Percentiles rank a stretch among this genome's conserved stretches.
Conservation (phyloP, 129 eudicot species). For the Flaveria bidentis region DNA sequence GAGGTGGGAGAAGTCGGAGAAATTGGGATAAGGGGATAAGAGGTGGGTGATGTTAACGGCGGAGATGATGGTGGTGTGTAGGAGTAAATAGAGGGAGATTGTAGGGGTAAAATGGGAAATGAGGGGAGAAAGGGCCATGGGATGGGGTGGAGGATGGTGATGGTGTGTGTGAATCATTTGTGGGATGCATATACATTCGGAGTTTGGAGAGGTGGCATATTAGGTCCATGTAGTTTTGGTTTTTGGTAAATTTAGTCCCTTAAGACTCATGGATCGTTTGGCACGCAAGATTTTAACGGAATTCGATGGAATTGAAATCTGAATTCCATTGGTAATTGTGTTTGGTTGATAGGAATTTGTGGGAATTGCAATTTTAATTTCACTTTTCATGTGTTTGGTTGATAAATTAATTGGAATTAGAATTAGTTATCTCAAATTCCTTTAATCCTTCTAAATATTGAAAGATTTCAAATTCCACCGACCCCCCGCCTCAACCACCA, state of each 20-base stretch:
- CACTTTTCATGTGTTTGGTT: too few species aligned
- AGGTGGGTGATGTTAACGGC: constrained; percentile 64
- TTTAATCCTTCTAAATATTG: too few species aligned
- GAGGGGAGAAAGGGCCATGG: constrained; percentile 40
- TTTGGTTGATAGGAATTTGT: too few species aligned
- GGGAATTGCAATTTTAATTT: too few species aligned
- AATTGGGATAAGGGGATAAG: constrained; percentile 65
- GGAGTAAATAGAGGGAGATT: constrained; percentile 34
- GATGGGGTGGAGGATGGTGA: not conserved
- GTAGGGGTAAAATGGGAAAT: constrained; percentile 56
- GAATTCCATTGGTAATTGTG: too few species aligned
- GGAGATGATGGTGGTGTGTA: constrained; percentile 35
- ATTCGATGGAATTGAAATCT: too few species aligned
- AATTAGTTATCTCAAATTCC: too few species aligned
- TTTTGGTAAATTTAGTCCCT: not conserved
- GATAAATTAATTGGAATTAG: too few species aligned
- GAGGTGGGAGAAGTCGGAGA: constrained; percentile 69
- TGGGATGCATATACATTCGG: not conserved
- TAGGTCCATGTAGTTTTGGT: not conserved
- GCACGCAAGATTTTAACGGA: too few species aligned
- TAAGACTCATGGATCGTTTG: too few species aligned
- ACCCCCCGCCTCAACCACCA: too few species aligned
- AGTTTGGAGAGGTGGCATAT: not conserved
- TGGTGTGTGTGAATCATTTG: constrained; percentile 8
- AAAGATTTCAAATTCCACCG: too few species aligned